Evolutionary conservation across 2,329 filamentous ascomycete genomes (phyloP).

Genomic region (Clarireedia monteithiana): DNA sequence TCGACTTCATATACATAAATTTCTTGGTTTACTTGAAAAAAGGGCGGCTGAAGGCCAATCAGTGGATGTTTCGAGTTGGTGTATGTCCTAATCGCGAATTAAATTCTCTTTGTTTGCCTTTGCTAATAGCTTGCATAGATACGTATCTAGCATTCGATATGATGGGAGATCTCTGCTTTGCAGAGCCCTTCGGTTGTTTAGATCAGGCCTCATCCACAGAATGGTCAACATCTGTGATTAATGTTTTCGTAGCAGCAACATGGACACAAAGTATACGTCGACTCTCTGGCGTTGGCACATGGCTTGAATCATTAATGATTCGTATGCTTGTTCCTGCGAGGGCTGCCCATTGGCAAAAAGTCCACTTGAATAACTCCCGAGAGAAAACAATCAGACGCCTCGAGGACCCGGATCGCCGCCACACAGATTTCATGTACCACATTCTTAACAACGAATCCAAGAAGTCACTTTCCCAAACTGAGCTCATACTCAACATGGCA

Average conservation of each 20-base stretch:
- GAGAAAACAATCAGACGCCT: constrained; percentile 5
- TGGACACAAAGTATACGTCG: constrained; percentile 5
- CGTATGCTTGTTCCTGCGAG: constrained; percentile 2
- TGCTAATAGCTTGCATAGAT: background rate
- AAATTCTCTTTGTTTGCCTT: too few species aligned
- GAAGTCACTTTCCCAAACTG: constrained; percentile 12
- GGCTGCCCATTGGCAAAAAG: constrained; percentile 4
- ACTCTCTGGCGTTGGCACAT: constrained; percentile 1
- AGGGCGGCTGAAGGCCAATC: background rate
- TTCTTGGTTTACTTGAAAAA: background rate
- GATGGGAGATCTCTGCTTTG: constrained; percentile 37
- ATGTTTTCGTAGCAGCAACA: constrained; percentile 7
- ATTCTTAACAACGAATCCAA: constrained; percentile 16
- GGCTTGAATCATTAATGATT: constrained; percentile 1
- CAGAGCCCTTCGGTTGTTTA: constrained; percentile 32
- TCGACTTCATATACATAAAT: constrained; percentile 6
- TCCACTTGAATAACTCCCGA: constrained; percentile 5
- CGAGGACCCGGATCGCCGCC: constrained; percentile 18
- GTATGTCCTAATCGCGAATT: background rate
- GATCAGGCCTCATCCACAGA: constrained; percentile 17
- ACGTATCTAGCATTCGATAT: constrained; percentile 31
- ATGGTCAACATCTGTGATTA: constrained; percentile 7
- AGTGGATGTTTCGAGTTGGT: background rate
- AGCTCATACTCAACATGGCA: constrained; percentile 7
- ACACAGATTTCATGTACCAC: constrained; percentile 29